A percentile compares a stretch with the other conserved stretches of the same genome.
These are phyloP conservation scores for Didymella pinodella DNA, from an alignment of 2,329 filamentous ascomycete genomes.

Conservation along the genomic window DNA sequence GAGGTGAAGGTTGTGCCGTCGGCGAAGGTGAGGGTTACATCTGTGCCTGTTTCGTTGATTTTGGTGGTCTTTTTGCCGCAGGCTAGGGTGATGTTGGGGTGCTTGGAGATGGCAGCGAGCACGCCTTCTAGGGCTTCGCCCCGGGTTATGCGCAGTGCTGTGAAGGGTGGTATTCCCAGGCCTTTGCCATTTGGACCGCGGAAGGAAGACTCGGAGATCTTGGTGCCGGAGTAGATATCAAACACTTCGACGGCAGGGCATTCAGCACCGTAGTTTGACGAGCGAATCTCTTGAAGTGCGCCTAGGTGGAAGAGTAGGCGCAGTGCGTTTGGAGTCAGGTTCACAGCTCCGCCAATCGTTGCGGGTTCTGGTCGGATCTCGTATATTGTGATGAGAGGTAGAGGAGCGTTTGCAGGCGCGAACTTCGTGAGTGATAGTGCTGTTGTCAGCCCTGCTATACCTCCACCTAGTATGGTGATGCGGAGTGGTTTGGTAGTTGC, in stretches of 20 bases:
- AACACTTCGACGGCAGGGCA: slow-evolving; percentile 57
- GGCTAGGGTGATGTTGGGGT: slow-evolving; percentile 52
- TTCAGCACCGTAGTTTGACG: slow-evolving; percentile 51
- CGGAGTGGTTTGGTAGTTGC: slow-evolving; percentile 23
- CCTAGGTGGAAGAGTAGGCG: slow-evolving; percentile 61
- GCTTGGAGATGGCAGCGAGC: slow-evolving; percentile 51
- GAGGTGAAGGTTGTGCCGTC: slow-evolving; percentile 55
- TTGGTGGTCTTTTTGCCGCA: slow-evolving; percentile 54
- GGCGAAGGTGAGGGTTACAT: slow-evolving; percentile 56
- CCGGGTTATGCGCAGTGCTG: slow-evolving; percentile 55
- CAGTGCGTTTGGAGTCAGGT: slow-evolving; percentile 68
- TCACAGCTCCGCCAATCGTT: slow-evolving; percentile 66
- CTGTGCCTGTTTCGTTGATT: slow-evolving; percentile 53
- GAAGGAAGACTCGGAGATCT: slow-evolving; percentile 55
- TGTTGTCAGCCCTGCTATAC: slow-evolving; percentile 47
- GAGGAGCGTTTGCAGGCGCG: slow-evolving; percentile 44
- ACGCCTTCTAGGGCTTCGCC: slow-evolving; percentile 56
- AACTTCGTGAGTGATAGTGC: slow-evolving; percentile 57
- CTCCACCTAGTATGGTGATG: slow-evolving; percentile 44
- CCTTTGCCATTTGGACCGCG: slow-evolving; percentile 54
- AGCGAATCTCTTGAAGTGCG: slow-evolving; percentile 55
- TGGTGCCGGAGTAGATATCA: slow-evolving; percentile 53
- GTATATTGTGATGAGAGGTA: slow-evolving; percentile 55
- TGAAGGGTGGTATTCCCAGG: slow-evolving; percentile 55
- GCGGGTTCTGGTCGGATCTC: slow-evolving; percentile 58